Base-by-base conservation (phyloP, 2,329 filamentous ascomycete species). In the Colletotrichum sp. region DNA sequence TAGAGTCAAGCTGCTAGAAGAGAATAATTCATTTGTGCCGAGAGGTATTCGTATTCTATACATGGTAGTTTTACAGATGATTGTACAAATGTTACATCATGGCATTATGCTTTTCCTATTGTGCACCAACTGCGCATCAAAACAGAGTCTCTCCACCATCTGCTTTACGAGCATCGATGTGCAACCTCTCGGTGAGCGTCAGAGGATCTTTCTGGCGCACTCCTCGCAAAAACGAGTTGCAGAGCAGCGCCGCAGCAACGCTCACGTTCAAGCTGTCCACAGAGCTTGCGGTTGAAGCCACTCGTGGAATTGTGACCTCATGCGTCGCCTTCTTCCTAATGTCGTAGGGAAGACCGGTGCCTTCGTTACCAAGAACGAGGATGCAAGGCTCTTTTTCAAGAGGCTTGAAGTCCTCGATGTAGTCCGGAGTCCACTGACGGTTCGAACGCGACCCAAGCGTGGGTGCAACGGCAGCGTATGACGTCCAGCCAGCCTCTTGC, bases 211-310 rank as follows among this genome's bases (percentile, higher is more conserved):
- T 32, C 77, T 15, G 80, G 69, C 65, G 74, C 69, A 79, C 77
- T 2, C 84, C 83, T 80, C 86, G 89, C 80, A 95, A 82, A 81
- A 97, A 95, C 1, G 93, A 88, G 78, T 93, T 90, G 77, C 93
- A 93, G 67, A 99, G 86, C 65, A 99, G 86, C 1, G 92, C 95
- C 8, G 95, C 92, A 2, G 97, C 96, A 24, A 98, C 96, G 82
- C 95, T 95, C 52, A 99, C 97, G 82, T 99, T 99, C 83, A 99
- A 86, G 83, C 96, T 98, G 84, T 99, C 96, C 4, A 99, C 92
- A 82, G 79, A 92, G 83, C 81, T 90, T 82, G 80, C 87, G 77
- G 82, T 18, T n/a, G 86, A 57, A 84, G 89, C 30, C 78, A 83
- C 90, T 83, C 83, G 90, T 78, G 89, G 89, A 70, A 99, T 95